A percentile compares a stretch with the other conserved stretches of the same genome.
Evolutionary conservation across 768 basidiomycete genomes (phyloP).

Genomic region (Dentipellis fragilis): DNA sequence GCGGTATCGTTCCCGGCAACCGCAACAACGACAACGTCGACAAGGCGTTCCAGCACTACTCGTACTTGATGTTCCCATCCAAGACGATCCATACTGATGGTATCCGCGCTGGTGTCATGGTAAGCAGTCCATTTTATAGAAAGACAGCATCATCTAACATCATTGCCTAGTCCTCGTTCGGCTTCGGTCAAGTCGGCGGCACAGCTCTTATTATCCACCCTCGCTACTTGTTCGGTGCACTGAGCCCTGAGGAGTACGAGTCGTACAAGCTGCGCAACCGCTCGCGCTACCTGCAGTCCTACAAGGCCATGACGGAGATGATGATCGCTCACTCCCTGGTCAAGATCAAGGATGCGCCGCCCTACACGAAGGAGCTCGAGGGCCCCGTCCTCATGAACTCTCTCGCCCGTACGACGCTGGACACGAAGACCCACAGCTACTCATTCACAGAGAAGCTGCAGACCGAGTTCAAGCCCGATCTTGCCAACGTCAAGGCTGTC

Average conservation of each 20-base stretch:
- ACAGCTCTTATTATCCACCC: slow-evolving; percentile 84
- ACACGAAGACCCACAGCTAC: slow-evolving; percentile 81
- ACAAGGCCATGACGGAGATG: slow-evolving; percentile 92
- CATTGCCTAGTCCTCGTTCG: slow-evolving; percentile 72
- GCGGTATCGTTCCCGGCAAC: slow-evolving; percentile 90
- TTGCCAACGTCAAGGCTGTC: slow-evolving; percentile 59
- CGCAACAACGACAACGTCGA: slow-evolving; percentile 97
- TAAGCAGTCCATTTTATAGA: slow-evolving; percentile 22
- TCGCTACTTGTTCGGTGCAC: slow-evolving; percentile 77
- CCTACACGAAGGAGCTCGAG: slow-evolving; percentile 82
- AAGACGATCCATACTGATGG: slow-evolving; percentile 93
- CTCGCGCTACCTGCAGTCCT: slow-evolving; percentile 57
- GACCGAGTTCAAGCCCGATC: slow-evolving; percentile 39
- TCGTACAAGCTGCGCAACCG: slow-evolving; percentile 65
- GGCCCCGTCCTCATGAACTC: slow-evolving; percentile 84
- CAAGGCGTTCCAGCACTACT: slow-evolving; percentile 80
- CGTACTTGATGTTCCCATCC: slow-evolving; percentile 94
- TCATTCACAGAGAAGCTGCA: slow-evolving; percentile 62
- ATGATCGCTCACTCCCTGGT: slow-evolving; percentile 91
- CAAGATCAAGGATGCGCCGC: slow-evolving; percentile 89
- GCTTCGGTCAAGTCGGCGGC: slow-evolving; percentile 98
- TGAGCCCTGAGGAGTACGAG: slow-evolving; percentile 70
- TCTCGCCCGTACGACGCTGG: slow-evolving; percentile 72
- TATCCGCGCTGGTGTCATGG: slow-evolving; percentile 81
- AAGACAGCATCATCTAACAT: slow-evolving; percentile 2